phyloP scores from a whole-genome alignment of 805 yeast genomes.

The Candida namnaoensis region DNA sequence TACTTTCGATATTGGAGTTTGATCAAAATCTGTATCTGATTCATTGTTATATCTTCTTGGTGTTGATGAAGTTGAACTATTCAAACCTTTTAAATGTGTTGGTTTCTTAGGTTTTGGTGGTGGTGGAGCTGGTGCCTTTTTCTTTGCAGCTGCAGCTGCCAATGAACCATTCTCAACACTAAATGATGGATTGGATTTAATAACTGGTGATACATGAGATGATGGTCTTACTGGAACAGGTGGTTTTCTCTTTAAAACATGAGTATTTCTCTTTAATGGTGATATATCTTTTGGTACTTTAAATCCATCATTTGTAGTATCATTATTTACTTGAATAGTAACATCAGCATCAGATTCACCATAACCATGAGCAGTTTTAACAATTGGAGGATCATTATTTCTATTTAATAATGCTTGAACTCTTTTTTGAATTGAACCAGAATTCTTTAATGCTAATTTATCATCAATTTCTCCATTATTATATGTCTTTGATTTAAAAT shows the following conservation, averaged over 20 bases:
- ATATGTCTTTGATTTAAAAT: neutral
- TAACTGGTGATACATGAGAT: neutral
- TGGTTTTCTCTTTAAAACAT: conserved; percentile 5
- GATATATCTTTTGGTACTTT: conserved; percentile 12
- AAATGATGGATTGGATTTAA: conserved; percentile 1
- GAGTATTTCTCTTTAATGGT: neutral
- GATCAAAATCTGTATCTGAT: too few species aligned
- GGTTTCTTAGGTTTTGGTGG: conserved; percentile 69
- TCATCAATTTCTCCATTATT: neutral
- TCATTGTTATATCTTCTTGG: neutral
- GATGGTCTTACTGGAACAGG: conserved; percentile 4
- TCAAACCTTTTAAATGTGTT: conserved; percentile 30
- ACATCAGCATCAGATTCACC: conserved; percentile 42
- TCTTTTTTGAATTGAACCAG: conserved; percentile 19
- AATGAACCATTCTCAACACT: conserved; percentile 1
- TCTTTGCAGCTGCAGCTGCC: conserved; percentile 14
- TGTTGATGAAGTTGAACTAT: conserved; percentile 2
- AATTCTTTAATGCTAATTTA: neutral
- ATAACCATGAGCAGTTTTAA: conserved; percentile 71
- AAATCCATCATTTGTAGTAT: conserved; percentile 16
- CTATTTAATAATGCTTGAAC: conserved; percentile 20
- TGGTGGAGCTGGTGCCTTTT: conserved; percentile 44
- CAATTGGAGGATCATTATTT: conserved; percentile 33
- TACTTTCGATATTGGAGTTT: too few species aligned
- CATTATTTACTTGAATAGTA: neutral